Conservation (phyloP, 306 rosid species). For the Ormosia semicastrata region DNA sequence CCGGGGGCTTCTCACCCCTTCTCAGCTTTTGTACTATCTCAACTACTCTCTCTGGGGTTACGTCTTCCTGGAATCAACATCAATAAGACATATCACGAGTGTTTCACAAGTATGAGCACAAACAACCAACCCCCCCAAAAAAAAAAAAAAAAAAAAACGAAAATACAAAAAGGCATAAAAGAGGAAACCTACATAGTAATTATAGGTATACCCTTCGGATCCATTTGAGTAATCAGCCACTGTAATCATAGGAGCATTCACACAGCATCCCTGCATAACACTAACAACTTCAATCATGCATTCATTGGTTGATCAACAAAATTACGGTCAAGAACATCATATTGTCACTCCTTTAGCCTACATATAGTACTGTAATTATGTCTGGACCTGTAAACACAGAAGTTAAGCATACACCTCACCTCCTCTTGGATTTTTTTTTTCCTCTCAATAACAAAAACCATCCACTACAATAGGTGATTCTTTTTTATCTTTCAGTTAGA, state of each 20-base stretch:
- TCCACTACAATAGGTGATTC: not conserved
- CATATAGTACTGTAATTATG: not conserved
- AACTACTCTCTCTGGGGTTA: conserved; percentile 77
- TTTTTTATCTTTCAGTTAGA: conserved; percentile 6
- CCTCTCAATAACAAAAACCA: not conserved
- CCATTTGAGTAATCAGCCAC: conserved; percentile 98
- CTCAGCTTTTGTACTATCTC: conserved; percentile 82
- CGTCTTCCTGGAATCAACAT: conserved; percentile 78
- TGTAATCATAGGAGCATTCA: conserved; percentile 98
- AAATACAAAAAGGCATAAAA: not conserved
- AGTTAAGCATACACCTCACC: not conserved
- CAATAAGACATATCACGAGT: not conserved
- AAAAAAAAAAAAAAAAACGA: no score
- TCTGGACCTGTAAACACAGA: not conserved
- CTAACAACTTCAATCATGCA: conserved; percentile 20
- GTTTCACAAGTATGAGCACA: not conserved
- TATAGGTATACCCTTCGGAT: conserved; percentile 88
- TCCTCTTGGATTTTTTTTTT: not conserved
- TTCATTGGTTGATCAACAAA: not conserved
- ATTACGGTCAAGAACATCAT: not conserved
- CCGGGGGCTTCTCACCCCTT: conserved; percentile 90
- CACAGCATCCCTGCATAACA: conserved; percentile 86
- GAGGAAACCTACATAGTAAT: conserved; percentile 69
- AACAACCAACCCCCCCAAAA: not conserved
- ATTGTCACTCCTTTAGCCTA: not conserved